Evolutionary conservation across 306 rosid species (phyloP), one percentile per base, ranked within the genome.

Genomic region (Malus domestica): DNA sequence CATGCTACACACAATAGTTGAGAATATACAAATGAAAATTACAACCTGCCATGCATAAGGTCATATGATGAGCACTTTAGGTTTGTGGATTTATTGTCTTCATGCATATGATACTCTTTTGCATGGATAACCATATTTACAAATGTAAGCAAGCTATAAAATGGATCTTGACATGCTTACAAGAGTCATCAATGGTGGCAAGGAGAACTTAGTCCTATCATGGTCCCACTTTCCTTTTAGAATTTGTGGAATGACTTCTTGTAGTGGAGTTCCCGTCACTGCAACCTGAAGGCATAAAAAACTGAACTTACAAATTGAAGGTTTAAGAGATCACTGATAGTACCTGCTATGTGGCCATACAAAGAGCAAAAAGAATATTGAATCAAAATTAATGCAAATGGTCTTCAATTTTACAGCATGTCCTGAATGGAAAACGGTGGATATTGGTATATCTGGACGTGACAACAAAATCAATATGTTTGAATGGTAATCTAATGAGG

Each of bases 121-220:
- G 59, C 69, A 77, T 42, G 35, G n/a, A 67, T 23, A 38, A 52
- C 23, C 80, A 23, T 25, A 69, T 38, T 49, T 68, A 27, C 70
- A 46, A 76, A 74, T 68, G 60, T 54, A 75, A 33, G 33, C 18
- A 45, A 57, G 30, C 13, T 66, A 80, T 60, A 60, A 71, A 33
- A 73, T 66, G 67, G 73, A 81, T 76, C 52, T 58, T 13, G 65
- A 79, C 76, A 74, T 78, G 84, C 96, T 88, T 87, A 95, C 97
- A 65, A 95, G 97, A 82, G 87, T 90, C 99, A 95, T 88, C 85
- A 92, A 82, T 76, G 99, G 97, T 76, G 99, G 99, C 84, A 95
- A 85, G 78, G 92, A 92, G 87, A 95, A 90, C 83, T 87, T 86
- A 8, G 89, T 86, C 79, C 90, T 89, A 83, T 86, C 92, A 78